These are phyloP conservation scores for Alternaria postmessia DNA, from an alignment of 2,329 filamentous ascomycete species.

Conservation along the genomic window DNA sequence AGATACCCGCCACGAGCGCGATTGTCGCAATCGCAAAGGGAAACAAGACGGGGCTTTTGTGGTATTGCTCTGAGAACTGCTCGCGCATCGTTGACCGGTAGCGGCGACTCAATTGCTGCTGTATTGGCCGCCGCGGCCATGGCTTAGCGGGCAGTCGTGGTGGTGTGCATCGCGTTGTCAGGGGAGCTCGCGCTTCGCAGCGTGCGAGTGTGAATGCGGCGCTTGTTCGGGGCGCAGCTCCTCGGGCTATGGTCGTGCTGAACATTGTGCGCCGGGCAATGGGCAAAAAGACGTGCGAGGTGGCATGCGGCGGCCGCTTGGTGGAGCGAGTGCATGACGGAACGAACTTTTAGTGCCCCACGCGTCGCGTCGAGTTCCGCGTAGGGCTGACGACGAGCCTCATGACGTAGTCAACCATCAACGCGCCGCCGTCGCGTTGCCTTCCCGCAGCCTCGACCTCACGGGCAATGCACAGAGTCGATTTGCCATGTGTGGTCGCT, in stretches of 20 bases:
- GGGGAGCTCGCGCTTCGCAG: slow-evolving; percentile 35
- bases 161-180: slow-evolving; percentile 22
- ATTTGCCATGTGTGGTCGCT: slow-evolving; percentile 71
- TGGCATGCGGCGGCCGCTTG: slow-evolving; percentile 17
- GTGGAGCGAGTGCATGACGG: slow-evolving; percentile 32
- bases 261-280: slow-evolving; percentile 45
- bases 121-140: slow-evolving; percentile 38
- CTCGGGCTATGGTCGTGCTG: slow-evolving; percentile 41
- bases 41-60: slow-evolving; percentile 51
- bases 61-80: slow-evolving; percentile 46
- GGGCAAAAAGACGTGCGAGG: slow-evolving; percentile 23
- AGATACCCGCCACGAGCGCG: slow-evolving; percentile 48
- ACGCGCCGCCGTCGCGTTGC: neutral
- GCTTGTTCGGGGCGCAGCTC: slow-evolving; percentile 31
- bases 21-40: slow-evolving; percentile 49
- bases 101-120: slow-evolving; percentile 39
- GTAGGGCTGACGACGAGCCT: slow-evolving; percentile 40
- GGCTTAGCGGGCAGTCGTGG: slow-evolving; percentile 32
- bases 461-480: slow-evolving; percentile 28
- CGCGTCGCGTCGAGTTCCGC: slow-evolving; percentile 29
- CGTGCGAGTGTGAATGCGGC: slow-evolving; percentile 30
- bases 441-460: too few species aligned
- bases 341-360: slow-evolving; percentile 35
- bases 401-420: slow-evolving; percentile 12
- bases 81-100: slow-evolving; percentile 37